A percentile compares a stretch with the other conserved stretches of the same genome.
Conservation (phyloP, 352 stramenopile species). For the Globisporangium ultimum region DNA sequence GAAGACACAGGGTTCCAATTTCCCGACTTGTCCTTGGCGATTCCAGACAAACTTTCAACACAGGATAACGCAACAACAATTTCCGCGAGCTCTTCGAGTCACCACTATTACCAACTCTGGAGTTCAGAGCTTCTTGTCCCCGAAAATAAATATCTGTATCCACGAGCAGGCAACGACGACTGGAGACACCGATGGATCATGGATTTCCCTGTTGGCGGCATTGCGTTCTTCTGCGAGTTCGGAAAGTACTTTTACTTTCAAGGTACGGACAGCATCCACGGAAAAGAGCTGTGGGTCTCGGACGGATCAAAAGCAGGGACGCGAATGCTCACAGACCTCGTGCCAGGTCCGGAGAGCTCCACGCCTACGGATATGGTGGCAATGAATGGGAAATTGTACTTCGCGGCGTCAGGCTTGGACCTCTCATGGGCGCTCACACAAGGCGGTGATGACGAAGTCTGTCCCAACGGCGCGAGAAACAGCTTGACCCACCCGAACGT, state of each 20-base stretch:
- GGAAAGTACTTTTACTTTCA: conserved; percentile 41
- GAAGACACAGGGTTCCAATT: conserved; percentile 50
- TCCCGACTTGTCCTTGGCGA: conserved; percentile 25
- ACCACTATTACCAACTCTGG: conserved; percentile 20
- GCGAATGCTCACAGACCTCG: conserved; percentile 50
- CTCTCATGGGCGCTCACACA: conserved; percentile 31
- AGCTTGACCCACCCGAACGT: conserved; percentile 37
- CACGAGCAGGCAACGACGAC: conserved; percentile 13
- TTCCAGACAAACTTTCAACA: background rate
- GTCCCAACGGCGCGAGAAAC: conserved; percentile 41
- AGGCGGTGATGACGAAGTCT: too few relatives aligned
- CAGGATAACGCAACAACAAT: background rate
- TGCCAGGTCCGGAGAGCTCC: conserved; percentile 38
- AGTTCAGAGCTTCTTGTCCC: conserved; percentile 20
- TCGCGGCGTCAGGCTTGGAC: conserved; percentile 69
- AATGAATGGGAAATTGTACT: conserved; percentile 53
- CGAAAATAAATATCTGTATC: conserved; percentile 11
- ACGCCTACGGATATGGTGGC: conserved; percentile 36
- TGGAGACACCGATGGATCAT: conserved; percentile 23
- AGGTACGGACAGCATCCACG: conserved; percentile 32
- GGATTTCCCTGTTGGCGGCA: conserved; percentile 6
- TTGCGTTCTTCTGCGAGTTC: conserved; percentile 16
- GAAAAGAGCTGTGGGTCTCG: conserved; percentile 68
- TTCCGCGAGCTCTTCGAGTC: background rate
- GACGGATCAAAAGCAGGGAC: conserved; percentile 42